These are phyloP conservation scores for Ophiocordyceps camponoti-floridani DNA, from an alignment of 2,329 filamentous ascomycete genomes.

Conservation along the genomic window DNA sequence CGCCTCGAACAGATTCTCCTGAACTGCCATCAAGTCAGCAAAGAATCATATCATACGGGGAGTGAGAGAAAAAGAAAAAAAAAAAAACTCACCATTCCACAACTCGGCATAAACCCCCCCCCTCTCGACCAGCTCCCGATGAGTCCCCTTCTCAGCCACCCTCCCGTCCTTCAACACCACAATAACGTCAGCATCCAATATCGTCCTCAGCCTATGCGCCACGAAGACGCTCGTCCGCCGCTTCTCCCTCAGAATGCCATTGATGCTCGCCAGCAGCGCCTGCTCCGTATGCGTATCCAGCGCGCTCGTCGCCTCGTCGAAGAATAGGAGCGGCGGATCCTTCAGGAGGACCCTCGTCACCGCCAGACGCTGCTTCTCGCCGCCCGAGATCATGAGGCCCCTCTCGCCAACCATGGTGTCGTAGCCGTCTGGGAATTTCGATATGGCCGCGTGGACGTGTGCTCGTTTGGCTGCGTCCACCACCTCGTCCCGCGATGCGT, in stretches of 20 bases:
- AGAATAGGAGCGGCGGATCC: slow-evolving; percentile 79
- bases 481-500: slow-evolving; percentile 56
- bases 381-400: slow-evolving; percentile 91
- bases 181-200: slow-evolving; percentile 84
- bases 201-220: slow-evolving; percentile 79
- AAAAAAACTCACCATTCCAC: too few species aligned
- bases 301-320: slow-evolving; percentile 86
- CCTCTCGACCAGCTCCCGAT: slow-evolving; percentile 62
- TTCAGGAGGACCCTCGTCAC: slow-evolving; percentile 73
- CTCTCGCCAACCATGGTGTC: slow-evolving; percentile 82
- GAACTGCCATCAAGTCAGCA: slow-evolving; percentile 22
- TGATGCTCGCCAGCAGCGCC: slow-evolving; percentile 79
- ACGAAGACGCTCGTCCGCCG: slow-evolving; percentile 84
- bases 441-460: slow-evolving; percentile 68
- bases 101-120: slow-evolving; percentile 74
- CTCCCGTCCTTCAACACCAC: slow-evolving; percentile 72
- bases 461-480: slow-evolving; percentile 64
- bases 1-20: slow-evolving; percentile 39
- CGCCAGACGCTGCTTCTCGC: slow-evolving; percentile 83
- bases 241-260: slow-evolving; percentile 79
- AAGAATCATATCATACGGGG: not conserved
- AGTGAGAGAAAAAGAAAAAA: not conserved
- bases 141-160: slow-evolving; percentile 81
- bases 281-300: slow-evolving; percentile 90
- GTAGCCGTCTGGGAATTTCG: slow-evolving; percentile 72